A percentile compares a stretch with the other conserved stretches of the same genome.
These are phyloP conservation scores for Penicillium sclerotigenum DNA, from an alignment of 2,329 filamentous ascomycete genomes.

Conservation along the genomic window DNA sequence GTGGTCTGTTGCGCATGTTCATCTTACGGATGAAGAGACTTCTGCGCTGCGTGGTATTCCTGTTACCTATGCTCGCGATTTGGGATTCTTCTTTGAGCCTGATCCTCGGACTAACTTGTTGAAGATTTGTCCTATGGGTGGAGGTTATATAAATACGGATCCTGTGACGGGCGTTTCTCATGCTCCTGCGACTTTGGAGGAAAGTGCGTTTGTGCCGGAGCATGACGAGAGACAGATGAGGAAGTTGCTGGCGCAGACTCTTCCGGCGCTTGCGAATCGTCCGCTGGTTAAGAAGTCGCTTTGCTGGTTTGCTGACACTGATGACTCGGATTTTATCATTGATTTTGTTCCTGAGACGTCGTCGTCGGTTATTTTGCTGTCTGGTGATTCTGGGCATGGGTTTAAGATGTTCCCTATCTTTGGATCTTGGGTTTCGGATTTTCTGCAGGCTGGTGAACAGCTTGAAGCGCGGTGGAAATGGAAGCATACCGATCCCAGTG, in stretches of 20 bases:
- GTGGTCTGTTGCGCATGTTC: slow-evolving; percentile 60
- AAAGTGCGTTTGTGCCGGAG: slow-evolving; percentile 50
- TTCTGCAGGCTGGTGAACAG: slow-evolving; percentile 47
- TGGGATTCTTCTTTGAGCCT: slow-evolving; percentile 65
- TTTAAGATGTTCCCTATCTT: slow-evolving; percentile 63
- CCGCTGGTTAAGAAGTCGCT: slow-evolving; percentile 56
- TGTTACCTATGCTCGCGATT: slow-evolving; percentile 58
- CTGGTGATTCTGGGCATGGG: slow-evolving; percentile 60
- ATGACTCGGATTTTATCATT: slow-evolving; percentile 59
- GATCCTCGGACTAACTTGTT: slow-evolving; percentile 57
- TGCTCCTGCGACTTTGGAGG: slow-evolving; percentile 38
- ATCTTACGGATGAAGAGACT: slow-evolving; percentile 55
- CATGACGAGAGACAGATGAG: slow-evolving; percentile 55
- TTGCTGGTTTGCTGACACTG: slow-evolving; percentile 64
- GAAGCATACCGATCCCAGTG: slow-evolving; percentile 40
- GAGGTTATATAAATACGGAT: slow-evolving; percentile 55
- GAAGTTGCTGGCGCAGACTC: slow-evolving; percentile 50
- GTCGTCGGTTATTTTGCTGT: slow-evolving; percentile 49
- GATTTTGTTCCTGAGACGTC: slow-evolving; percentile 55
- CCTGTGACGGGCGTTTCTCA: slow-evolving; percentile 40
- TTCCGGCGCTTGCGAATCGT: slow-evolving; percentile 53
- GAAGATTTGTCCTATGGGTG: slow-evolving; percentile 60
- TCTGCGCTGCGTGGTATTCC: slow-evolving; percentile 56
- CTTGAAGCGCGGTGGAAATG: slow-evolving; percentile 51
- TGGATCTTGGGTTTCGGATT: slow-evolving; percentile 53